Base-by-base conservation (phyloP, 768 basidiomycete genomes). In the Leccinum ochraceum region DNA sequence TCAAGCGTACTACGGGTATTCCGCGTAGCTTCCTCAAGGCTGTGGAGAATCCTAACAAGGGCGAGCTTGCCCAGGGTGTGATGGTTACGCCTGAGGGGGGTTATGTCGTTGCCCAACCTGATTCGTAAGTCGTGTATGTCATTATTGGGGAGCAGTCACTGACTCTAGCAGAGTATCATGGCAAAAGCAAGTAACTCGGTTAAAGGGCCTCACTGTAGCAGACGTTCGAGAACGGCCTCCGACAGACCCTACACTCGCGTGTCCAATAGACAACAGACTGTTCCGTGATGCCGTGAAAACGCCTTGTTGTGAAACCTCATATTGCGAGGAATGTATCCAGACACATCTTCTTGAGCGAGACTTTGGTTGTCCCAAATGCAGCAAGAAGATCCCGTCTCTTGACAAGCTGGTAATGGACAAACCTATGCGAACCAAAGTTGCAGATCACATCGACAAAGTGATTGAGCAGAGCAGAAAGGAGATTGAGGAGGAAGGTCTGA, bases 51-150 rank as follows among this genome's bases (percentile, higher is more conserved):
- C 94, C 94, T 11, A 84, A 83, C 56, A 81, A 77, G 58, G 87
- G 83, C 22, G 86, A 87, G 60, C 76, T 90, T 28, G 84, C 86
- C 6, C 88, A 89, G 67, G 95, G 96, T 20, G 87, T 98, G 53
- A 99, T 99, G 97, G 90, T 99, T 61, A 98, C 96, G 3, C 95
- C 96, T 0, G 97, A 99, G 72, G 97, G 97, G 62, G 94, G 94
- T 39, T 98, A 96, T 75, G 97, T 99, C 20, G 90, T 96, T 44
- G 96, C 96, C 1, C 90, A 98, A 70, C 95, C 97, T 0, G 97
- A 99, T 76, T 84, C 86, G 96, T 98, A 76, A 70, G 94, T 84
- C 49, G 50, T 52, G 8, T 16, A 34, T 50, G 6, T 44, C 20
- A 22, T 39, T 28, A 13, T 36, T 32, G n/a, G 16, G 6, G 14